Conservation (phyloP, 2,329 filamentous ascomycete genomes). For the Fusarium sp. region DNA sequence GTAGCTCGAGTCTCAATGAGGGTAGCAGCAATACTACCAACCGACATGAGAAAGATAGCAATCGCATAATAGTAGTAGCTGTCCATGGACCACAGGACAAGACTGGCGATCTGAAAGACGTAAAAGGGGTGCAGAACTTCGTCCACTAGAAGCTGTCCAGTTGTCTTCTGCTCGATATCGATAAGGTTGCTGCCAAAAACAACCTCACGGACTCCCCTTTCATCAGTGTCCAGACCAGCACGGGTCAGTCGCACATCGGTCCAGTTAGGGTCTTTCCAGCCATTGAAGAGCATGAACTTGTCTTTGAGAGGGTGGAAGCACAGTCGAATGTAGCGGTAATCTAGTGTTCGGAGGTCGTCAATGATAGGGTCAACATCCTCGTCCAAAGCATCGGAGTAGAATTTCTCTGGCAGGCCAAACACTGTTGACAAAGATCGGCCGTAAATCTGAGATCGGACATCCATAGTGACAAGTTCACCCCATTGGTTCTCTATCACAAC, state of each 20-base stretch:
- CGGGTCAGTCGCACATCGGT: slow-evolving; percentile 78
- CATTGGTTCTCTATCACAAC: slow-evolving; percentile 98
- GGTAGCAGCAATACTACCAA: slow-evolving; percentile 89
- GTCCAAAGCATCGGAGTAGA: slow-evolving; percentile 61
- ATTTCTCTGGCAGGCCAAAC: slow-evolving; percentile 74
- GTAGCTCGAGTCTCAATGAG: slow-evolving; percentile 91
- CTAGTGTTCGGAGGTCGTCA: slow-evolving; percentile 76
- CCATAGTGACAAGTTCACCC: slow-evolving; percentile 86
- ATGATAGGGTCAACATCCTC: slow-evolving; percentile 79
- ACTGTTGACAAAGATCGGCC: slow-evolving; percentile 67
- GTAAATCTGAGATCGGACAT: slow-evolving; percentile 65
- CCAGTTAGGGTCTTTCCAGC: slow-evolving; percentile 96
- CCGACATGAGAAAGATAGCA: slow-evolving; percentile 94
- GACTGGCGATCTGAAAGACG: slow-evolving; percentile 94
- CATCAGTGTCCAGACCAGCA: slow-evolving; percentile 85
- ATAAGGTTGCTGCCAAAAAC: slow-evolving; percentile 93
- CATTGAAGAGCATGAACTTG: slow-evolving; percentile 85
- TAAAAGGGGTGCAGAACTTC: slow-evolving; percentile 99
- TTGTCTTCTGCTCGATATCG: slow-evolving; percentile 90
- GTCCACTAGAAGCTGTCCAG: slow-evolving; percentile 84
- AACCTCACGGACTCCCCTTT: slow-evolving; percentile 81
- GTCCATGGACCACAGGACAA: slow-evolving; percentile 93
- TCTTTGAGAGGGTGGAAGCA: slow-evolving; percentile 90
- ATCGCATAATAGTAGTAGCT: slow-evolving; percentile 97
- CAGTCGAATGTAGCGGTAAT: slow-evolving; percentile 94